phyloP scores from a whole-genome alignment of 148 eudicot species.

The Vaccinium myrtillus region DNA sequence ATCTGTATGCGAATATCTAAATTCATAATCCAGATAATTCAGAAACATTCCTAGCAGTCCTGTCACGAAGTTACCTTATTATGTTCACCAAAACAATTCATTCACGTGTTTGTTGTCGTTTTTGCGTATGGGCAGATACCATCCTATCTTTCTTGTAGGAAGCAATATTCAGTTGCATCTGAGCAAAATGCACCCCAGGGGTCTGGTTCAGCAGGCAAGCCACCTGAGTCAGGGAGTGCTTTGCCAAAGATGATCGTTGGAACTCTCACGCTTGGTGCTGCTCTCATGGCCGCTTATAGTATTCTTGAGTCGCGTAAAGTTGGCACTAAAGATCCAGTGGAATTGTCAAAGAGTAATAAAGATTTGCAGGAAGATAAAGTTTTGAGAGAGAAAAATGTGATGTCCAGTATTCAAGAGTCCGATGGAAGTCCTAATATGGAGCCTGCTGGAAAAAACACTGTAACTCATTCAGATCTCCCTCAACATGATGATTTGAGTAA shows the following conservation, averaged over 20 bases:
- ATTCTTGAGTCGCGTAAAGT: slow-evolving; percentile 22
- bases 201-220: slow-evolving; percentile 44
- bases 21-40: neutral
- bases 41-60: neutral
- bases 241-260: slow-evolving; percentile 54
- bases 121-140: slow-evolving; percentile 43
- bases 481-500: slow-evolving; percentile 29
- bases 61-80: neutral
- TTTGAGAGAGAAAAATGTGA: slow-evolving; percentile 24
- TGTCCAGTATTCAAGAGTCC: slow-evolving; percentile 31
- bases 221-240: slow-evolving; percentile 37
- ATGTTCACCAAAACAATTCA: neutral
- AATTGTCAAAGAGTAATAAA: slow-evolving; percentile 23
- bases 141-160: slow-evolving; percentile 50
- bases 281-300: slow-evolving; percentile 41
- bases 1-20: neutral
- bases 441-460: slow-evolving; percentile 28
- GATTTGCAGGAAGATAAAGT: slow-evolving; percentile 21
- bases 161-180: slow-evolving; percentile 52
- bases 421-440: slow-evolving; percentile 29
- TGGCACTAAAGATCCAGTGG: slow-evolving; percentile 23
- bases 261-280: slow-evolving; percentile 59
- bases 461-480: slow-evolving; percentile 32
- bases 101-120: neutral
- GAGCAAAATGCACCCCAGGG: slow-evolving; percentile 38